Evolutionary conservation across 2,329 filamentous ascomycete species (phyloP), one percentile per base, ranked within the genome.

Genomic region (Beauveria scarabaeidicola): DNA sequence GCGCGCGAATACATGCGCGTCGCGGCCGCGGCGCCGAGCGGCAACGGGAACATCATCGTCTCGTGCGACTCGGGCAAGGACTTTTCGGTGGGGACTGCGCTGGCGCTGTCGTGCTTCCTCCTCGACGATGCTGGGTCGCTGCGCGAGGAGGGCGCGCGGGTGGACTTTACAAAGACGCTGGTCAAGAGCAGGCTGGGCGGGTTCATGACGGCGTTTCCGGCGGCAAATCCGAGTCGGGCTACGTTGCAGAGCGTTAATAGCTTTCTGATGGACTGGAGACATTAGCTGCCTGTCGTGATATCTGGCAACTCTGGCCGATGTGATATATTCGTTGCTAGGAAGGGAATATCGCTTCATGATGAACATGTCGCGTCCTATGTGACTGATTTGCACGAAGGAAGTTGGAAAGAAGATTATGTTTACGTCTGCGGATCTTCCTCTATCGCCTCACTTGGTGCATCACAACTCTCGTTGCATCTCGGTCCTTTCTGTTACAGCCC

Each of bases 171-270:
- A 69, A 97, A 99, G 73, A 78, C 80, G 9, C 78, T 88, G 53
- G 91, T 97, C 69, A 87, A 89, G 66, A 83, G 85, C 65, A 82
- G 87, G 56, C 78, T 97, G 36, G 87, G 88, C n/a, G 88, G 86
- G 78, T 89, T 97, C 66, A 90, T 93, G 72, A 87, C 86, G 5
- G 84, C 83, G 0, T 87, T 88, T 69, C 88, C 91, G 1, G 85
- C 88, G 65, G 88, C 87, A 2, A 96, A 95, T 69, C 92, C 93
- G 0, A 92, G 87, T 63, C 80, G 94, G 40, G 81, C 89, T 23
- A 97, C 92, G 0, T 75, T 97, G 41, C 92, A 97, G 73, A 93
- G 90, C 65, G 88, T 97, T 5, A 97, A 97, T 72, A 89, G 89
- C 59, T 96, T 90, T 67, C 74, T 97, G 55, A 93, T 97, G 85